Evolutionary conservation across 257 asterid genomes (phyloP).

Genomic region (Lithospermum erythrorhizon): DNA sequence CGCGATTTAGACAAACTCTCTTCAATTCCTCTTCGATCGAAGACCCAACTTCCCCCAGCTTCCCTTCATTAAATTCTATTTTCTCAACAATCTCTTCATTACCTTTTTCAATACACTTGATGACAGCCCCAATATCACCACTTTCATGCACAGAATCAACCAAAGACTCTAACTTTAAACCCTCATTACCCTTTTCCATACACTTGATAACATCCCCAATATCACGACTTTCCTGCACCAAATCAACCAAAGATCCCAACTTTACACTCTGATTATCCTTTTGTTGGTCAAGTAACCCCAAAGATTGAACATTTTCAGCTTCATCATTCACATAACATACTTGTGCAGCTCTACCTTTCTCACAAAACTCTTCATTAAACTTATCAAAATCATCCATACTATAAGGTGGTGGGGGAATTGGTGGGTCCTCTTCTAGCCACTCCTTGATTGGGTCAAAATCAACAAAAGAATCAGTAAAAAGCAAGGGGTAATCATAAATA

Average conservation of each 20-base stretch:
- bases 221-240: background rate
- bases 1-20: slow-evolving; percentile 42
- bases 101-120: slow-evolving; percentile 4
- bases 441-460: slow-evolving; percentile 42
- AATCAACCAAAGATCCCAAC: background rate
- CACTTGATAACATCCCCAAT: slow-evolving; percentile 3
- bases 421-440: slow-evolving; percentile 26
- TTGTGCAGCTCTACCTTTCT: too few relatives aligned
- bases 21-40: slow-evolving; percentile 44
- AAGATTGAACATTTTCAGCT: too few relatives aligned
- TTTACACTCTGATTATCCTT: too few relatives aligned
- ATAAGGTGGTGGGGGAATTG: background rate
- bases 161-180: slow-evolving; percentile 1
- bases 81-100: slow-evolving; percentile 10
- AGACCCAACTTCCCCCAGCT: too few relatives aligned
- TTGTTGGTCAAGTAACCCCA: too few relatives aligned
- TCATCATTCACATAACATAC: too few relatives aligned
- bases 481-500: slow-evolving; percentile 29
- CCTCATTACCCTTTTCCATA: slow-evolving; percentile 6
- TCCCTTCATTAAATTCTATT: slow-evolving; percentile 8
- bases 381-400: slow-evolving; percentile 20
- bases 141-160: slow-evolving; percentile 6
- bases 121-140: slow-evolving; percentile 4
- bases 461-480: slow-evolving; percentile 44
- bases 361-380: too few relatives aligned